Evolutionary conservation across 345 rosid species (phyloP), one percentile per base, ranked within the genome.

Genomic region (Citrus mangshanensis): DNA sequence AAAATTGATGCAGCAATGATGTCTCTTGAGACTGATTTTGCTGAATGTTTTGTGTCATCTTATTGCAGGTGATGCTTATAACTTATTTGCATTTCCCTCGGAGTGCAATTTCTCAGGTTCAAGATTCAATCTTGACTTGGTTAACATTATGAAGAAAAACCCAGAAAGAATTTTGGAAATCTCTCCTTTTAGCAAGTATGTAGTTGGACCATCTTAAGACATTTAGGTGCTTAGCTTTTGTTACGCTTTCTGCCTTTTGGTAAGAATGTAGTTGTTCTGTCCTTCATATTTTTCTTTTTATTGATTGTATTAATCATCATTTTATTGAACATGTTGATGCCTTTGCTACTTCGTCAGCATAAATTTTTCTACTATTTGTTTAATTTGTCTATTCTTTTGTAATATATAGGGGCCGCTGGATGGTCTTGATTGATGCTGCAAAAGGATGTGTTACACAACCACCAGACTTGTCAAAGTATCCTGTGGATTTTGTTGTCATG

Each of bases 101-200:
- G 97, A 96, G 87, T 94, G 99, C 89, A 96, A 94, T 88, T 96
- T 96, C 92, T 89, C 97, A 19, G 99, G 99, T 72, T 76, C 85
- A 79, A 92, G 93, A 72, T 96, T 93, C 81, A 87, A 81, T 82
- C 93, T 87, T 72, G 92, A 91, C 81, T 79, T 93, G 86, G 97
- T 93, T 82, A 92, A 90, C 37, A 81, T 79, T 78, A 78, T 92
- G 55, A 92, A 94, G 88, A 89, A 90, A 88, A 87, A 86, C 75
- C 30, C 90, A 5, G 88, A 80, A 82, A 85, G 70, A 37, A 58
- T 86, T 77, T 85, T 91, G 72, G 84, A 77, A 80, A 89, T 85
- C 80, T 88, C 97, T 80, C 86, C 87, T 49, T 82, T 79, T 83
- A 56, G 75, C 87, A 86, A 82, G 99, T 95, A 84, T 72, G 89